Conservation (phyloP, 1,284 basidiomycete genomes). For the Cryptococcus floricola region DNA sequence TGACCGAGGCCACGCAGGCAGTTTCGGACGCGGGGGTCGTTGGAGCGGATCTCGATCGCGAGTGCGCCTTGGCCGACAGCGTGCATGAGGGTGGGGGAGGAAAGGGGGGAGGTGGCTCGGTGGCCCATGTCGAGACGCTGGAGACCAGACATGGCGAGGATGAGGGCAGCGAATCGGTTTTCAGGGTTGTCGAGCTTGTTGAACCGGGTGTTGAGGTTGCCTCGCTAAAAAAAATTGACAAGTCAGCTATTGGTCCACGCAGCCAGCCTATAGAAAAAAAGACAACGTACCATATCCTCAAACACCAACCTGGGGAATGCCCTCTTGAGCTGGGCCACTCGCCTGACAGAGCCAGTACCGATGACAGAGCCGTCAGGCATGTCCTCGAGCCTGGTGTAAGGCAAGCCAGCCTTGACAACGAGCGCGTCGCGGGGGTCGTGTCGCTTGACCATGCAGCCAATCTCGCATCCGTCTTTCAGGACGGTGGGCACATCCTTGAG, state of each 20-base stretch:
- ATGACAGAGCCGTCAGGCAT: slow-evolving; percentile 84
- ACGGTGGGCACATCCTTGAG: slow-evolving; percentile 92
- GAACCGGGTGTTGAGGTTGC: slow-evolving; percentile 66
- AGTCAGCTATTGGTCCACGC: background rate
- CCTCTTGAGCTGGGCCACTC: slow-evolving; percentile 85
- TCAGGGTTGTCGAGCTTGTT: slow-evolving; percentile 83
- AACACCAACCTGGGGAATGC: slow-evolving; percentile 76
- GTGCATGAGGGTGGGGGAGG: slow-evolving; percentile 71
- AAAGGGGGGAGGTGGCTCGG: slow-evolving; percentile 74
- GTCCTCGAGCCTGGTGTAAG: slow-evolving; percentile 74
- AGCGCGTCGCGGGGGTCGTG: slow-evolving; percentile 88
- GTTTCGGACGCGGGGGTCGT: slow-evolving; percentile 61
- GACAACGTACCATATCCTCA: slow-evolving; percentile 73
- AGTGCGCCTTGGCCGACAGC: slow-evolving; percentile 95
- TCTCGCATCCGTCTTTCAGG: slow-evolving; percentile 76
- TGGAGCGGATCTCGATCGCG: slow-evolving; percentile 76
- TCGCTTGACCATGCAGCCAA: slow-evolving; percentile 79
- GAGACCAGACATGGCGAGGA: slow-evolving; percentile 91
- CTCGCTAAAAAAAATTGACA: slow-evolving; percentile 53
- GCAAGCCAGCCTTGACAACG: slow-evolving; percentile 74
- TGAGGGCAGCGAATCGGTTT: slow-evolving; percentile 80
- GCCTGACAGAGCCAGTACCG: slow-evolving; percentile 88
- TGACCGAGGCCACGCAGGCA: slow-evolving; percentile 68
- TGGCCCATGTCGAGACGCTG: slow-evolving; percentile 73
- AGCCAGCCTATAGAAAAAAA: background rate